Evolutionary conservation across 2,329 filamentous ascomycete species (phyloP).

Genomic region (Rutstroemia sp.): DNA sequence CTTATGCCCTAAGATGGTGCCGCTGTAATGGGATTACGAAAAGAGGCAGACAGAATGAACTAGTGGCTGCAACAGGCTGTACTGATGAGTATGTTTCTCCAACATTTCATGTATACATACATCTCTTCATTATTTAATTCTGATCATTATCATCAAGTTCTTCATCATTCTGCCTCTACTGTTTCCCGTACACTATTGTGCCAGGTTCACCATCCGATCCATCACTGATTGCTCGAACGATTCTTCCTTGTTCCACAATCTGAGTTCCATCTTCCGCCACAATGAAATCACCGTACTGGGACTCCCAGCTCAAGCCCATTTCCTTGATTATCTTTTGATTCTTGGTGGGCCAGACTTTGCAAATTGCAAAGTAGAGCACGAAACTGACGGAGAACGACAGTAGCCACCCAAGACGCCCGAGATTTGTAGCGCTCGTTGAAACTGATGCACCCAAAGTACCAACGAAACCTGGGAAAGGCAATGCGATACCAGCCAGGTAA

Average conservation of each 20-base stretch:
- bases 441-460: slow-evolving; percentile 30
- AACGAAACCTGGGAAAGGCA: slow-evolving; percentile 32
- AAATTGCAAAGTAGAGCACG: slow-evolving; percentile 30
- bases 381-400: slow-evolving; percentile 30
- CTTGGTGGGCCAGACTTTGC: slow-evolving; percentile 32
- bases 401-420: slow-evolving; percentile 32
- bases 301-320: slow-evolving; percentile 28
- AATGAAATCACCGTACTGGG: slow-evolving; percentile 15
- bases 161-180: not conserved
- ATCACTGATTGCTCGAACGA: slow-evolving; percentile 8
- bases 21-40: too few species aligned
- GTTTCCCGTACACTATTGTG: not conserved
- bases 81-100: not conserved
- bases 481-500: slow-evolving; percentile 29
- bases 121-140: not conserved
- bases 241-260: slow-evolving; percentile 16
- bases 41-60: not conserved
- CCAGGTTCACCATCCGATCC: not conserved
- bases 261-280: slow-evolving; percentile 23
- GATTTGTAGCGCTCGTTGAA: slow-evolving; percentile 25
- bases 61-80: not conserved
- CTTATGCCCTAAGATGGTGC: too few species aligned
- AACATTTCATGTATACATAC: not conserved
- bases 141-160: not conserved
- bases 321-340: slow-evolving; percentile 32